A percentile compares a stretch with the other conserved stretches of the same genome.
Conservation (phyloP, 1,284 basidiomycete genomes). For the Ustilago hordei region DNA sequence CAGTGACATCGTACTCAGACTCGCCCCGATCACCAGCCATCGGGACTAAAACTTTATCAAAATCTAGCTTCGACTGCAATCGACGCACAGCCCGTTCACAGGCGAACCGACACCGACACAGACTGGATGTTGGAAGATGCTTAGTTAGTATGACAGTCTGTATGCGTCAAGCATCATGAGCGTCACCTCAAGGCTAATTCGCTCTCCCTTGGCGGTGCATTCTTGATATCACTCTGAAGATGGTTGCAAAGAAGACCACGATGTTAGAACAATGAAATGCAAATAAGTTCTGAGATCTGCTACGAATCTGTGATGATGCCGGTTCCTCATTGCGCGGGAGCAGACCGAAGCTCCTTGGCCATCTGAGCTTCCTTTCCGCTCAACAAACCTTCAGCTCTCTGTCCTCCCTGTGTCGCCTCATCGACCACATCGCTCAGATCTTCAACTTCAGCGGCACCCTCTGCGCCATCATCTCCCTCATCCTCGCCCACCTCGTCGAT, state of each 20-base stretch:
- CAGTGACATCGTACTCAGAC: too few species aligned
- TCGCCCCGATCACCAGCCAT: too few species aligned
- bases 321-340: slow-evolving; percentile 31
- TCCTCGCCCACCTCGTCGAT: slow-evolving; percentile 61
- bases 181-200: not conserved
- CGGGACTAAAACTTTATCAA: too few species aligned
- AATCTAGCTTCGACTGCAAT: too few species aligned
- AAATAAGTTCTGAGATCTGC: not conserved
- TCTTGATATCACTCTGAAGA: not conserved
- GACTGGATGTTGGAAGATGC: not conserved
- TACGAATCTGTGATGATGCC: not conserved
- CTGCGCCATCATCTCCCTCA: slow-evolving; percentile 46
- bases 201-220: not conserved
- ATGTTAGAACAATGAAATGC: slow-evolving; percentile 6
- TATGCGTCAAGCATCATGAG: not conserved
- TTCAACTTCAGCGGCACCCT: slow-evolving; percentile 36
- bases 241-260: not conserved
- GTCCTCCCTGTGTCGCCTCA: slow-evolving; percentile 17
- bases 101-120: not conserved
- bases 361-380: slow-evolving; percentile 44
- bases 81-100: too few species aligned
- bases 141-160: not conserved
- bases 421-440: slow-evolving; percentile 43
- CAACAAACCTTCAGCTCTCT: slow-evolving; percentile 40
- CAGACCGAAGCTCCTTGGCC: slow-evolving; percentile 47